Base-by-base conservation (phyloP, 331 rosid species). In the Prunus yedoensis region DNA sequence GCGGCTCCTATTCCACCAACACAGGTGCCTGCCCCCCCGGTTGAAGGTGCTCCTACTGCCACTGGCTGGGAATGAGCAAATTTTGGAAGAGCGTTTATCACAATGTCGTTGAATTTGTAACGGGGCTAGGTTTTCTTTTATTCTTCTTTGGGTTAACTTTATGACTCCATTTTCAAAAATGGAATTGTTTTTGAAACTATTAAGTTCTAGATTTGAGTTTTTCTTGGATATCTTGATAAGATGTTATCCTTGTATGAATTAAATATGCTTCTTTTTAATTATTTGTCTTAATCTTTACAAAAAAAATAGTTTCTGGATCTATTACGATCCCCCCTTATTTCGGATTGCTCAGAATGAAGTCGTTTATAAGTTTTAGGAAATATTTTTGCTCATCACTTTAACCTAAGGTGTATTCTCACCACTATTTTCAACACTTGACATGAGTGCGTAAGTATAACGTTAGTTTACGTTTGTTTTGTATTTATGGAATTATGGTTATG, bases 1-100 rank as follows among this genome's bases (percentile, higher is more conserved):
- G 43, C 43, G 10, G 74, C 74, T 0, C 51, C 87, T 16, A 78
- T 58, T 60, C 80, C 89, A 18, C 71, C 92, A 20, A 75, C 91
- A 50, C 83, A 66, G 52, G 43, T 41, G n/a, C 76, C 84, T 1
- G 3, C 81, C 30, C 41, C 86, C 0, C 10, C 52, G 9, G 43
- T 47, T 35, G 87, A 86, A 59, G 77, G 45, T 28, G 85, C 66
- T 23, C 27, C 62, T 4, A 20, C 88, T 0, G 13, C 76, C 18
- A 11, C 71, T 12, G 70, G 87, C 15, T 84, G 90, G 93, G 91
- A 87, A 0, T 76, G 70, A 71, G 41, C 27, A 50, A 51, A 16
- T 9, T 68, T 57, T 58, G 17, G 60, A 16, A 67, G 21, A 10
- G 52, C 3, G 4, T 14, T 14, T 28, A 17, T 10, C 23, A 17